These are phyloP conservation scores for Sphagnum magellanicum DNA, from an alignment of 228 moss, liverwort and hornwort species.

Conservation along the genomic window DNA sequence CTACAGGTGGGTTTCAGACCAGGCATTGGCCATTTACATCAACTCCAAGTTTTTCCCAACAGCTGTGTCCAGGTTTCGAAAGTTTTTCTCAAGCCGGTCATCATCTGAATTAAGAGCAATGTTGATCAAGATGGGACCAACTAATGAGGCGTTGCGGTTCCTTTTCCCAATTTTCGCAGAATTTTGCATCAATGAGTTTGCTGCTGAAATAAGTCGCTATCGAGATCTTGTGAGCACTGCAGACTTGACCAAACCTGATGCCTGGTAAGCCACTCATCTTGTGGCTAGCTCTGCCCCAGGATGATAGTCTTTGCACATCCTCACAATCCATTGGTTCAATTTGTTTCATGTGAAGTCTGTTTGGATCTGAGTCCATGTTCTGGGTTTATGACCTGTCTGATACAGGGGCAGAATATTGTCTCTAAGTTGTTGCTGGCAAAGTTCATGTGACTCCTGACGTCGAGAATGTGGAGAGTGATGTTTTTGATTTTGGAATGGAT, in stretches of 20 bases:
- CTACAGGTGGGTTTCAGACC: conserved; percentile 94
- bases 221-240: conserved; percentile 93
- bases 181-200: conserved; percentile 76
- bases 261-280: conserved; percentile 44
- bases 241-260: conserved; percentile 96
- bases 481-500: no score
- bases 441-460: no score
- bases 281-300: neutral
- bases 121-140: conserved; percentile 49
- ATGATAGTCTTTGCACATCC: neutral
- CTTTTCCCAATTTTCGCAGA: conserved; percentile 87
- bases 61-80: conserved; percentile 77
- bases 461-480: no score
- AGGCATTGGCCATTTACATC: conserved; percentile 81
- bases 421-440: no score
- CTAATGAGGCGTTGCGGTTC: conserved; percentile 48
- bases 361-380: no score
- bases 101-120: conserved; percentile 53
- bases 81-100: conserved; percentile 67
- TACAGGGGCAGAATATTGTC: no score
- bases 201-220: conserved; percentile 81
- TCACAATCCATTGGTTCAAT: no score
- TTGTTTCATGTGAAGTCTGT: no score
- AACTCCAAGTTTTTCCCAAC: conserved; percentile 95
- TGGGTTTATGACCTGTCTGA: no score